A percentile compares a stretch with the other conserved stretches of the same genome.
Evolutionary conservation across 2,329 filamentous ascomycete species (phyloP).

Genomic region (Microascus cirrosus): DNA sequence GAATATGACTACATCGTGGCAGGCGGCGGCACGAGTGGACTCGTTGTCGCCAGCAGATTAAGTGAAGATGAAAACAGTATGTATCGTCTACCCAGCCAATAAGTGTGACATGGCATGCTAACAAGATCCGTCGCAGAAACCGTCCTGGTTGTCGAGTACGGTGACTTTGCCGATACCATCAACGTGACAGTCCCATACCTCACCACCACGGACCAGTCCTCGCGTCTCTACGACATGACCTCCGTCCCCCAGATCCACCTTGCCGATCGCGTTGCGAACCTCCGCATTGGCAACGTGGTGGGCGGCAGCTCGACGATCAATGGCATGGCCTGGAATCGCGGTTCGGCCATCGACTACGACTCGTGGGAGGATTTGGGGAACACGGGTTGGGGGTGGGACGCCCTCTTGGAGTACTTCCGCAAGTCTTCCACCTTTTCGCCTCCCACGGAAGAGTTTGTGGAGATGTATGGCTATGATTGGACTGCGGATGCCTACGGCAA

Average conservation of each 20-base stretch:
- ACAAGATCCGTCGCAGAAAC: slow-evolving; percentile 7
- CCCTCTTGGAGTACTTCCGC: slow-evolving; percentile 13
- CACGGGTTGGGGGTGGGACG: slow-evolving; percentile 22
- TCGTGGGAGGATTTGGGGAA: slow-evolving; percentile 25
- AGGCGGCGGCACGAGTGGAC: slow-evolving; percentile 20
- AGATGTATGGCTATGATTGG: neutral
- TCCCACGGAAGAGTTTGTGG: neutral
- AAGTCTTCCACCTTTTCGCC: slow-evolving; percentile 10
- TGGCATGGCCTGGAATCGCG: slow-evolving; percentile 17
- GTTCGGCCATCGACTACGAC: slow-evolving; percentile 16
- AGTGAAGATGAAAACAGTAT: slow-evolving; percentile 17
- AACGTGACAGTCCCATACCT: slow-evolving; percentile 13
- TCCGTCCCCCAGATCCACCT: slow-evolving; percentile 15
- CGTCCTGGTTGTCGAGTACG: slow-evolving; percentile 16
- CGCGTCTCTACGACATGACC: slow-evolving; percentile 9
- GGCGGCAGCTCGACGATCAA: slow-evolving; percentile 19
- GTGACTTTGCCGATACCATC: slow-evolving; percentile 14
- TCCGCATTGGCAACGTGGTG: slow-evolving; percentile 14
- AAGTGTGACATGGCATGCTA: neutral
- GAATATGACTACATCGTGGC: slow-evolving; percentile 16
- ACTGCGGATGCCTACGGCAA: neutral
- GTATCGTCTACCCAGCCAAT: neutral
- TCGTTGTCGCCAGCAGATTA: slow-evolving; percentile 20
- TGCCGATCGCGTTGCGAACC: slow-evolving; percentile 9
- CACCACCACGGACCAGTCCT: slow-evolving; percentile 8